Evolutionary conservation across 169 alveolate genomes (phyloP), one percentile per base, ranked within the genome.

Genomic region (Eimeria acervulina): DNA sequence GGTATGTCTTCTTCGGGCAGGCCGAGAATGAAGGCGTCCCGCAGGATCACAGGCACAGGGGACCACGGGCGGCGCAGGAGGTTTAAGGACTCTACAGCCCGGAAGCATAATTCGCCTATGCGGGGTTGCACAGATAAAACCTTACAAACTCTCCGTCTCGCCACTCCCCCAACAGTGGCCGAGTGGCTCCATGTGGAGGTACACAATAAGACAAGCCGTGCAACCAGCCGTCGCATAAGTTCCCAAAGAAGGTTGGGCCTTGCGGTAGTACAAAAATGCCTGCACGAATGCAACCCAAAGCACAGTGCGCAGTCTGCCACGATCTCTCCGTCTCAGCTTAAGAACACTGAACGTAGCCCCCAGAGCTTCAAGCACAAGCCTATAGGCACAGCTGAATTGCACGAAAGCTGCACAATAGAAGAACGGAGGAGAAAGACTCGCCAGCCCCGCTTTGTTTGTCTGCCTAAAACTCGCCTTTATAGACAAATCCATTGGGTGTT

Each of bases 401-500:
- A 52, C 40, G 78, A 40, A 33, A 15, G 8, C 80, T 59, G 42
- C 38, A 42, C n/a, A 44, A 1, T 8, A 40, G 38, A 44, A 44
- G 52, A 42, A 51, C 81, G 31, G 63, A 31, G 61, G 38, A 17
- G 59, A 17, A n/a, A 47, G 28, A 74, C 96, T 38, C 40, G 80
- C 96, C 96, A 21, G 88, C 59, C 33, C 96, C 96, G 78, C 55
- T 44, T 59, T 93, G 96, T 17, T 59, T 93, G 84, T 83, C 90
- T 3, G 52, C 87, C 88, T 83, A 59, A 78, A 93, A 93, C 42
- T 66, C 61, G 28, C 96, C 96, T 47, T 59, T 80, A 47, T 80
- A 93, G 38, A 80, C 38, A 61, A 74, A 83, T 2, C 96, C 96
- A 17, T 55, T 80, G 70, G 96, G 94, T 12, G 89, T 59, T 55